These are phyloP conservation scores for Corymbia calophylla DNA, from an alignment of 441 rosid genomes.

Conservation along the genomic window DNA sequence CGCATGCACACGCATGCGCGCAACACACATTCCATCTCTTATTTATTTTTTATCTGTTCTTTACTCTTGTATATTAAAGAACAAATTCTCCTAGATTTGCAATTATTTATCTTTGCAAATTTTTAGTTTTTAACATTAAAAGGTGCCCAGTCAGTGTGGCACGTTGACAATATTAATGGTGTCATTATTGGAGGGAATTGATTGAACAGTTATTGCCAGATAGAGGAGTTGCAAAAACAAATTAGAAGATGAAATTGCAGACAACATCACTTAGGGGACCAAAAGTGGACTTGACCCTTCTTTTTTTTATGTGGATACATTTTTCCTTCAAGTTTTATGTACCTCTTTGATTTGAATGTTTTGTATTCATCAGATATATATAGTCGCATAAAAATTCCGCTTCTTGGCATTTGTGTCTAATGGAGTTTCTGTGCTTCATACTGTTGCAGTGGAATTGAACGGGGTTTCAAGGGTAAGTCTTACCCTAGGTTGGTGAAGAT, in stretches of 20 bases:
- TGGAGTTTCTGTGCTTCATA: neutral
- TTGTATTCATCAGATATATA: neutral
- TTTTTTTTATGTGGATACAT: neutral
- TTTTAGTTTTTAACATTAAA: neutral
- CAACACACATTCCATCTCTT: neutral
- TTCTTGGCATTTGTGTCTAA: neutral
- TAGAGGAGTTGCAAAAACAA: neutral
- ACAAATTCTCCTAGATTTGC: neutral
- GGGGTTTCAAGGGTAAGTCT: slow-evolving; percentile 76
- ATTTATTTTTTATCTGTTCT: neutral
- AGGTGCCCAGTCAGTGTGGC: neutral
- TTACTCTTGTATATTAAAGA: neutral
- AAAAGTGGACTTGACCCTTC: neutral
- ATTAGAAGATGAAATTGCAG: neutral
- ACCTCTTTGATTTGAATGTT: neutral
- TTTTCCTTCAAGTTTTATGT: neutral
- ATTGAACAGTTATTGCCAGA: neutral
- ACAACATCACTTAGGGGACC: neutral
- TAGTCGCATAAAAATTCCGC: neutral
- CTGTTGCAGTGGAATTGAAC: slow-evolving; percentile 70
- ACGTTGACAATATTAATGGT: neutral
- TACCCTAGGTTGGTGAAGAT: slow-evolving; percentile 81
- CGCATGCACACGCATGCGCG: rapidly evolving
- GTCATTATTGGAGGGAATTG: neutral
- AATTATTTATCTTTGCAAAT: neutral